Evolutionary conservation across 2,329 filamentous ascomycete genomes (phyloP).

Genomic region (Fusarium coffeatum): DNA sequence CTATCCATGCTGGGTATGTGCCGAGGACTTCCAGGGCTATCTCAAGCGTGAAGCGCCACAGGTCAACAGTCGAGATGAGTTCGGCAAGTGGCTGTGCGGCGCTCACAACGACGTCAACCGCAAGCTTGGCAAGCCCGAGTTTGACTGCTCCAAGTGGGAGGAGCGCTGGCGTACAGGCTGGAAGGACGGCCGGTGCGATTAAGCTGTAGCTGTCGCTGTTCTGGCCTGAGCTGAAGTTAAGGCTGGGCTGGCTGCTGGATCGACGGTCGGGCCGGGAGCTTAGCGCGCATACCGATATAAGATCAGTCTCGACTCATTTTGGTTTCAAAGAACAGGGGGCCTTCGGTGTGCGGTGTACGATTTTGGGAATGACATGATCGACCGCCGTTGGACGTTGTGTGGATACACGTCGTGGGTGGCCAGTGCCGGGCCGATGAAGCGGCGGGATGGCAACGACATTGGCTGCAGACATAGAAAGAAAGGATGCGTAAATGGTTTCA

Average conservation of each 20-base stretch:
- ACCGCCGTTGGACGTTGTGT: constrained; percentile 19
- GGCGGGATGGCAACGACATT: constrained; percentile 3
- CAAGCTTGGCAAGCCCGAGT: constrained; percentile 89
- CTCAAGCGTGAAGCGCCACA: constrained; percentile 77
- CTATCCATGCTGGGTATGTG: constrained; percentile 97
- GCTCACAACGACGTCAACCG: constrained; percentile 89
- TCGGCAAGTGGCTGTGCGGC: constrained; percentile 85
- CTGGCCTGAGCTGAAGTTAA: constrained; percentile 29
- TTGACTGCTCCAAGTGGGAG: constrained; percentile 92
- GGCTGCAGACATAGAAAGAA: constrained; percentile 2
- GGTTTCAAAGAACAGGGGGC: neutral
- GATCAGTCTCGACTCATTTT: constrained; percentile 7
- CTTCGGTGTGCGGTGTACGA: constrained; percentile 37
- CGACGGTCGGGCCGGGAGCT: constrained; percentile 19
- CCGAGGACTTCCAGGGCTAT: constrained; percentile 88
- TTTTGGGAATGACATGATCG: constrained; percentile 21
- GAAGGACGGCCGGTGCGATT: constrained; percentile 74
- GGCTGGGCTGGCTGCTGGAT: constrained; percentile 20
- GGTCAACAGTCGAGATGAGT: constrained; percentile 71
- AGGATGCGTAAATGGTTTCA: constrained; percentile 11
- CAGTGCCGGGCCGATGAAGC: constrained; percentile 30
- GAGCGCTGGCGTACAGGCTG: constrained; percentile 95
- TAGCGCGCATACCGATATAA: constrained; percentile 14
- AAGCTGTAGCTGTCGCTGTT: constrained; percentile 35
- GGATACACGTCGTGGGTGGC: constrained; percentile 19